These are phyloP conservation scores for Linum lewisii DNA, from an alignment of 345 rosid species.

Conservation along the genomic window DNA sequence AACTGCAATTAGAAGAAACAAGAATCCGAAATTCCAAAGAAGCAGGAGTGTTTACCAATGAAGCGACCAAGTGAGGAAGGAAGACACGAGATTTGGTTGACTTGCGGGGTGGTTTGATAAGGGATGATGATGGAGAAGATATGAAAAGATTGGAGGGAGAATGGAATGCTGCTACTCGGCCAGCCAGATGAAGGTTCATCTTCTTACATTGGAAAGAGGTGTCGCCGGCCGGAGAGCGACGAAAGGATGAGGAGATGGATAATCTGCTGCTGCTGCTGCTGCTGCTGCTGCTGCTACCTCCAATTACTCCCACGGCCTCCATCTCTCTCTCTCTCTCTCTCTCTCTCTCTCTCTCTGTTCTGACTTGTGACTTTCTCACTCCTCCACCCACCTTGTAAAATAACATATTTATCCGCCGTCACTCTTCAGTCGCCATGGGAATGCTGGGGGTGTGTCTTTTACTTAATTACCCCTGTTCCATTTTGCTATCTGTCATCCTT, in stretches of 20 bases:
- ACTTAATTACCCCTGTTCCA: constrained; percentile 5
- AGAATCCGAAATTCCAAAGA: background rate
- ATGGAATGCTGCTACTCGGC: constrained; percentile 37
- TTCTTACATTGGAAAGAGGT: constrained; percentile 5
- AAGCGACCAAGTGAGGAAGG: constrained; percentile 79
- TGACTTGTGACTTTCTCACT: background rate
- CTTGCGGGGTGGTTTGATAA: constrained; percentile 24
- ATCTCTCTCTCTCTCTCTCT: constrained; percentile 9
- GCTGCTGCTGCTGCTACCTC: constrained; percentile 12
- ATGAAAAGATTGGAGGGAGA: constrained; percentile 46
- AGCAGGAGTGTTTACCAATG: constrained; percentile 36
- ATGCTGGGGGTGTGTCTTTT: background rate
- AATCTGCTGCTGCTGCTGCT: constrained; percentile 12
- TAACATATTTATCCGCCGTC: background rate
- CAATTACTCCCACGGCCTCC: constrained; percentile 26
- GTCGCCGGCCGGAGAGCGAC: background rate
- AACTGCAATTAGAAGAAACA: background rate
- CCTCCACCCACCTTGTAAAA: too few species aligned
- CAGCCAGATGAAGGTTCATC: constrained; percentile 17
- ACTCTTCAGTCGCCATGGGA: background rate
- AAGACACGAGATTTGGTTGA: constrained; percentile 47
- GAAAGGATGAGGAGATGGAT: constrained; percentile 9
- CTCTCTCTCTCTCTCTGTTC: background rate
- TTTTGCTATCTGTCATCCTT: background rate
- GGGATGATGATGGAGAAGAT: constrained; percentile 24